Evolutionary conservation across 2,329 filamentous ascomycete species (phyloP).

Genomic region (Cladophialophora immunda): DNA sequence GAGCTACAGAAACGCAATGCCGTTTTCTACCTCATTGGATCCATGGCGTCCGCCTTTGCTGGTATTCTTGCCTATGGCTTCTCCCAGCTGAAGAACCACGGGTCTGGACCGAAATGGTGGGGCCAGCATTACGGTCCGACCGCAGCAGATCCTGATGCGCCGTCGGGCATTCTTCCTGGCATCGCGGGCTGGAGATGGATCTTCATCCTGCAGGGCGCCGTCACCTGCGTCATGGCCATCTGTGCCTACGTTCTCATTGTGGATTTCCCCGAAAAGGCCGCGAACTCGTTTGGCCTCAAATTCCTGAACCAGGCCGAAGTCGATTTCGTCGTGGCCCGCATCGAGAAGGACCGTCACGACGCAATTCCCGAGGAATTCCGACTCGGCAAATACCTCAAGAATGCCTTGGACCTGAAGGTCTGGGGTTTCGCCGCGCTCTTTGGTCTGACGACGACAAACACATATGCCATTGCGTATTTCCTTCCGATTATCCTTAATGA

Average conservation of each 20-base stretch:
- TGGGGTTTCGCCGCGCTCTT: conserved; percentile 65
- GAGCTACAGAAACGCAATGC: conserved; percentile 50
- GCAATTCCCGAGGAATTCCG: conserved; percentile 59
- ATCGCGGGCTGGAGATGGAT: conserved; percentile 30
- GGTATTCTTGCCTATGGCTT: conserved; percentile 49
- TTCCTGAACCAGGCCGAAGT: conserved; percentile 45
- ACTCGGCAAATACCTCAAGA: conserved; percentile 57
- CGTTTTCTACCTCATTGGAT: conserved; percentile 60
- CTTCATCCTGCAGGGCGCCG: conserved; percentile 38
- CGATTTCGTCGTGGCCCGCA: conserved; percentile 51
- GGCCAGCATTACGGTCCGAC: conserved; percentile 40
- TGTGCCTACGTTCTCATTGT: conserved; percentile 52
- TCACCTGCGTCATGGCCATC: conserved; percentile 53
- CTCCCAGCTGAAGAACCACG: conserved; percentile 48
- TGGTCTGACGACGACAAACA: conserved; percentile 68
- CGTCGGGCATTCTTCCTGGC: conserved; percentile 42
- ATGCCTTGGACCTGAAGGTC: conserved; percentile 60
- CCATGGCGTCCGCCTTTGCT: conserved; percentile 53
- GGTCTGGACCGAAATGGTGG: conserved; percentile 36
- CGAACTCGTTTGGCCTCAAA: conserved; percentile 42
- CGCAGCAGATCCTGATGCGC: conserved; percentile 28
- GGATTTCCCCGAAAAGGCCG: conserved; percentile 47
- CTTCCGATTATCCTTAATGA: conserved; percentile 75
- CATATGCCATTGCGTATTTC: conserved; percentile 81
- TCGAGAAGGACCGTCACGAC: conserved; percentile 65